These are phyloP conservation scores for Aspergillus pseudoviridinutans DNA, from an alignment of 2,329 filamentous ascomycete genomes.

Conservation along the genomic window DNA sequence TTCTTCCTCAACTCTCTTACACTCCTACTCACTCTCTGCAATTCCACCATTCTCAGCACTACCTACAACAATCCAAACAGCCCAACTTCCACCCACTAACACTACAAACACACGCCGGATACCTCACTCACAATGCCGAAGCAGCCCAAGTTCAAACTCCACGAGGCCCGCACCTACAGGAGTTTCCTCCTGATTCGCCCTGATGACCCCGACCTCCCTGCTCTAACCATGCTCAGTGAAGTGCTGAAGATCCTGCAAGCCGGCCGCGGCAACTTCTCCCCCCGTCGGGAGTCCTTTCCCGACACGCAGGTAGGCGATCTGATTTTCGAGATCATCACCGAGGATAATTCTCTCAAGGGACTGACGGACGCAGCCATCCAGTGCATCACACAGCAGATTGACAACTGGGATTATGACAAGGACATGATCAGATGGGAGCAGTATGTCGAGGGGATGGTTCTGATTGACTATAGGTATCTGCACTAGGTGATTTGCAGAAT, in stretches of 20 bases:
- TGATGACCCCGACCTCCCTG: neutral
- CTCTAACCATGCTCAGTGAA: neutral
- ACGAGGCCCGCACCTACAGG: neutral
- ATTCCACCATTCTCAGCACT: too few relatives aligned
- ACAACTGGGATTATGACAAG: neutral
- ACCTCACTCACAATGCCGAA: neutral
- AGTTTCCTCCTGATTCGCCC: neutral
- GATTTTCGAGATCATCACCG: neutral
- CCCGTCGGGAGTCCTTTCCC: neutral
- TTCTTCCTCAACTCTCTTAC: too few relatives aligned
- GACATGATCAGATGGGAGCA: neutral
- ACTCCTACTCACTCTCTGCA: too few relatives aligned
- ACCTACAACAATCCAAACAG: too few relatives aligned
- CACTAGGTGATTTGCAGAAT: neutral
- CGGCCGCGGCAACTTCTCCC: neutral
- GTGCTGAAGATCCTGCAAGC: neutral
- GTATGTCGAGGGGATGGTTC: neutral
- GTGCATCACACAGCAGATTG: neutral
- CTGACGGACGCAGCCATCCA: neutral
- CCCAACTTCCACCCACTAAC: too few relatives aligned
- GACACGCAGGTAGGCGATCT: neutral
- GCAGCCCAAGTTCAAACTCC: neutral
- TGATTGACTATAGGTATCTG: neutral
- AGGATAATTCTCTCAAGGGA: neutral
- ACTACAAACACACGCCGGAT: too few relatives aligned